These are phyloP conservation scores for Flaveria brownii DNA, from an alignment of 129 eudicot species.

Conservation along the genomic window DNA sequence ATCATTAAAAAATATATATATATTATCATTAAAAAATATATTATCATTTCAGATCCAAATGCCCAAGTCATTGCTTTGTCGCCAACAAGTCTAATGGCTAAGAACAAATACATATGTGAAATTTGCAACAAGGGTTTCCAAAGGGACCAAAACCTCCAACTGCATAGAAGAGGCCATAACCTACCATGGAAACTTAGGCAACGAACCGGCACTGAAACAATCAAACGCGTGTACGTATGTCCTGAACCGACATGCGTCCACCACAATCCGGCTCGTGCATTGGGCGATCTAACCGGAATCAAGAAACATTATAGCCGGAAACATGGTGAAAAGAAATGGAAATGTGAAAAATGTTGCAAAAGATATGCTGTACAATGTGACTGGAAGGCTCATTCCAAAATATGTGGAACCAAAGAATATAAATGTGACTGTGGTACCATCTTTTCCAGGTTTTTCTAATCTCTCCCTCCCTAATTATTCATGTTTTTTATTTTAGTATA, in stretches of 20 bases:
- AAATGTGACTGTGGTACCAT: conserved; percentile 53
- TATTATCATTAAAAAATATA: background rate
- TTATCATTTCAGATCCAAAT: conserved; percentile 34
- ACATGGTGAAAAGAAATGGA: conserved; percentile 52
- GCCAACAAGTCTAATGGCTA: conserved; percentile 47
- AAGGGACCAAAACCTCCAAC: conserved; percentile 44
- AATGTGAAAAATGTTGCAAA: conserved; percentile 49
- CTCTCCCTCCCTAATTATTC: background rate
- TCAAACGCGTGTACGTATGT: conserved; percentile 43
- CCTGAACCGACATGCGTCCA: conserved; percentile 48
- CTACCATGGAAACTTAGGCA: conserved; percentile 48
- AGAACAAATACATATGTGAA: conserved; percentile 45
- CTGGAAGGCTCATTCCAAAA: conserved; percentile 50
- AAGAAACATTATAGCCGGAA: conserved; percentile 46
- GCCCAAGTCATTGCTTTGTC: conserved; percentile 49
- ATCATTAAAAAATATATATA: background rate
- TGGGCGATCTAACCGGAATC: conserved; percentile 44
- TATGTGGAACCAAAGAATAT: conserved; percentile 50
- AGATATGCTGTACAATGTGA: conserved; percentile 49
- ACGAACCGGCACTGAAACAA: conserved; percentile 38
- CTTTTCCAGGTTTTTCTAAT: conserved; percentile 36
- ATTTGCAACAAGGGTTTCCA: conserved; percentile 48
- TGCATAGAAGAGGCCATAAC: conserved; percentile 46
- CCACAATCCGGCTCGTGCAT: conserved; percentile 47
- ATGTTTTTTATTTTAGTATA: background rate